Conservation (phyloP, 805 yeast species). For the Saccharomycopsis schoenii region DNA sequence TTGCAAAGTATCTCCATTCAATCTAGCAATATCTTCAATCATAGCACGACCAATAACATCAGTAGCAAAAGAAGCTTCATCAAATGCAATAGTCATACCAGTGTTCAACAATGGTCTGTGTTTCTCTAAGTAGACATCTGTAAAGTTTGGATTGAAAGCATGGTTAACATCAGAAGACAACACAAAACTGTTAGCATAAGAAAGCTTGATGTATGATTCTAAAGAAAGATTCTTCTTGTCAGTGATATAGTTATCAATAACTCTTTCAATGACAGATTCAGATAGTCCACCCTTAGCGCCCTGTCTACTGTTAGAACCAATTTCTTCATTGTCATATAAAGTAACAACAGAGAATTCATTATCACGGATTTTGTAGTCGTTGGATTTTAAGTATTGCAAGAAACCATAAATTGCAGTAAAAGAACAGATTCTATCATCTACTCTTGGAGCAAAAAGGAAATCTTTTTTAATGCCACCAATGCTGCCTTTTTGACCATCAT, state of each 20-base stretch:
- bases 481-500: conserved; percentile 71
- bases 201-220: conserved; percentile 26
- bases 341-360: conserved; percentile 49
- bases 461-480: conserved; percentile 72
- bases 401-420: conserved; percentile 60
- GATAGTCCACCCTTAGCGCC: conserved; percentile 75
- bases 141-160: conserved; percentile 70
- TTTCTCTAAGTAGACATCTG: conserved; percentile 57
- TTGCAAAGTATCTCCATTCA: conserved; percentile 58
- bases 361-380: conserved; percentile 22
- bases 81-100: conserved; percentile 62
- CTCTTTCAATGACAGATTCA: conserved; percentile 55
- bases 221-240: conserved; percentile 21
- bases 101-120: conserved; percentile 75
- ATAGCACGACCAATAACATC: conserved; percentile 66
- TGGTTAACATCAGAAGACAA: conserved; percentile 82
- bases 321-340: conserved; percentile 72
- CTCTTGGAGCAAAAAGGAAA: conserved; percentile 70
- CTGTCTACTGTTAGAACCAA: conserved; percentile 70
- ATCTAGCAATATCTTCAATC: conserved; percentile 56
- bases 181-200: conserved; percentile 68
- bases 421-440: conserved; percentile 78
- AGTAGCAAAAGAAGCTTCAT: conserved; percentile 79
- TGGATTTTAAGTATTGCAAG: conserved; percentile 34
- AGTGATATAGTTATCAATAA: conserved; percentile 27